Conservation (phyloP, 2,329 filamentous ascomycete genomes). For the Ophiocordyceps camponoti-leonardi region DNA sequence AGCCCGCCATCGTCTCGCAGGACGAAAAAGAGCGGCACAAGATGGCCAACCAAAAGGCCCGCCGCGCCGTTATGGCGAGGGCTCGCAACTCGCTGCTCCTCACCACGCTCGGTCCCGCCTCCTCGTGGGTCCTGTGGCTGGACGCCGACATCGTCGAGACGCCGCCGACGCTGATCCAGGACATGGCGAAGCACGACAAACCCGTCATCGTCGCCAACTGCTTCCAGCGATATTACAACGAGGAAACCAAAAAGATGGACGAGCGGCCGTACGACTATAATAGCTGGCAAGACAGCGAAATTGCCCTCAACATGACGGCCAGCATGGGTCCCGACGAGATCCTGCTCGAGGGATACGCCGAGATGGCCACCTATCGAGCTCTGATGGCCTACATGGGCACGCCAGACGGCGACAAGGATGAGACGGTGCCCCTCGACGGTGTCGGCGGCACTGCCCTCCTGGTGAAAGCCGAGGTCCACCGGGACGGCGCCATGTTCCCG, state of each 20-base stretch:
- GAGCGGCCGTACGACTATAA: conserved; percentile 92
- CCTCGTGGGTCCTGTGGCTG: conserved; percentile 94
- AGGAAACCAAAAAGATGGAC: conserved; percentile 48
- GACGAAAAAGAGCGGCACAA: conserved; percentile 83
- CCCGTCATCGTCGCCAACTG: conserved; percentile 92
- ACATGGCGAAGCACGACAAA: conserved; percentile 74
- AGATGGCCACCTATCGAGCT: conserved; percentile 81
- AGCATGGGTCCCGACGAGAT: conserved; percentile 87
- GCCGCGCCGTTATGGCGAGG: conserved; percentile 79
- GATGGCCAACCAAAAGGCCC: conserved; percentile 71
- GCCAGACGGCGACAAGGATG: conserved; percentile 35
- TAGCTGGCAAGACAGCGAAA: conserved; percentile 84
- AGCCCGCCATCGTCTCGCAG: conserved; percentile 64
- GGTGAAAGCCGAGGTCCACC: conserved; percentile 92
- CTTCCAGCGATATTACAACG: conserved; percentile 70
- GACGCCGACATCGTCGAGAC: conserved; percentile 87
- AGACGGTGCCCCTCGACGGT: conserved; percentile 67
- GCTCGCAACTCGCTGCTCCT: conserved; percentile 90
- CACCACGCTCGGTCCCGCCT: conserved; percentile 78
- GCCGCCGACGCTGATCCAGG: conserved; percentile 71
- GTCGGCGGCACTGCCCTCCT: conserved; percentile 85
- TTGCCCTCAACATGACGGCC: conserved; percentile 55
- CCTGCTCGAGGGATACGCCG: conserved; percentile 78
- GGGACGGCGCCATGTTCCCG: conserved; percentile 97
- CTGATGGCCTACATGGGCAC: conserved; percentile 74